Percentiles rank a stretch among this genome's conserved stretches.
phyloP scores from a whole-genome alignment of 2,329 filamentous ascomycete genomes.

The Graphilbum fragrans region DNA sequence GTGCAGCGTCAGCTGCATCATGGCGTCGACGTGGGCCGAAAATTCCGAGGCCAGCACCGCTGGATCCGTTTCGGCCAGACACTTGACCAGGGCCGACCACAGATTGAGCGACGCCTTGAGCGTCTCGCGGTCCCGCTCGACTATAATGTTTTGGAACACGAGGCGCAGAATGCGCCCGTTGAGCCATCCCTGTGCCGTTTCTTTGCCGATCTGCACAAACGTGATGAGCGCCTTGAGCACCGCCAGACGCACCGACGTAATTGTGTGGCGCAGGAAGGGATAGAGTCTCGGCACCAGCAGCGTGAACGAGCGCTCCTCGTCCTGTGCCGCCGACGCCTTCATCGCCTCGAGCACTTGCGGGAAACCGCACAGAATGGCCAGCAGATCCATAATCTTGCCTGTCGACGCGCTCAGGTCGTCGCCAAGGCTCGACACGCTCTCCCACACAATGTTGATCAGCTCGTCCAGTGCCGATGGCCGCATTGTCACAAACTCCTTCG shows the following conservation, averaged over 20 bases:
- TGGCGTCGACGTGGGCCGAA: constrained; percentile 59
- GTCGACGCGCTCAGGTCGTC: constrained; percentile 96
- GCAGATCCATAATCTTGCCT: constrained; percentile 93
- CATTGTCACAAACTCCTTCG: constrained; percentile 83
- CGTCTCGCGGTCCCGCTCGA: constrained; percentile 79
- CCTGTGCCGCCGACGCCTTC: constrained; percentile 74
- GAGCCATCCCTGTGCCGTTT: constrained; percentile 79
- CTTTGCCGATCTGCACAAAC: constrained; percentile 76
- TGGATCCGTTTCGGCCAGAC: constrained; percentile 47
- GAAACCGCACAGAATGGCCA: constrained; percentile 92
- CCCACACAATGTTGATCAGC: constrained; percentile 92
- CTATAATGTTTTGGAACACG: constrained; percentile 88
- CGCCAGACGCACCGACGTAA: constrained; percentile 86
- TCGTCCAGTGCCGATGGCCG: constrained; percentile 65
- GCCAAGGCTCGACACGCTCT: constrained; percentile 90
- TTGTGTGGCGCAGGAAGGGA: constrained; percentile 92
- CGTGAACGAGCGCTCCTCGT: constrained; percentile 81
- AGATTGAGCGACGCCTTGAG: constrained; percentile 75
- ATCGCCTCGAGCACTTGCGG: constrained; percentile 86
- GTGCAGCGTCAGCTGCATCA: constrained; percentile 75
- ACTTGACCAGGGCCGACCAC: constrained; percentile 67
- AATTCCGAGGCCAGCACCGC: constrained; percentile 62
- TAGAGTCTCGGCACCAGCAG: constrained; percentile 88
- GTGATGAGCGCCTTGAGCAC: constrained; percentile 88
- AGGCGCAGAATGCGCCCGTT: constrained; percentile 79